Percentiles rank a stretch among this genome's conserved stretches.
phyloP scores from a whole-genome alignment of 495 filamentous ascomycete species.

The Talaromyces nanjingensis region DNA sequence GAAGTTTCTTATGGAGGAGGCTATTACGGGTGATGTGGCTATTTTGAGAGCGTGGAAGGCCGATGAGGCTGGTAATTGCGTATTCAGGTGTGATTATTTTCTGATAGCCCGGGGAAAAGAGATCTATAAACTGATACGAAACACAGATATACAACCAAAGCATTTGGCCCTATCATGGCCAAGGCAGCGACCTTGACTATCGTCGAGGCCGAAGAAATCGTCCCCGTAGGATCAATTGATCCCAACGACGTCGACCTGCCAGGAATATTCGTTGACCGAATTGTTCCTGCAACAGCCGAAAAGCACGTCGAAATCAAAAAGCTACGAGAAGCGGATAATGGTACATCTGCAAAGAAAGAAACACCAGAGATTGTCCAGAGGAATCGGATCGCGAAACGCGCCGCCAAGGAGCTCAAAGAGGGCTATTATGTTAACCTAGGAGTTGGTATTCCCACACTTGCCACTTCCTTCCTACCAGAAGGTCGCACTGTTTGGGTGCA shows the following conservation, averaged over 20 bases:
- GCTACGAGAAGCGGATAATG: slow-evolving; percentile 50
- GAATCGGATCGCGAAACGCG: slow-evolving; percentile 72
- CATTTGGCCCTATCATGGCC: slow-evolving; percentile 84
- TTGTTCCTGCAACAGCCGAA: slow-evolving; percentile 65
- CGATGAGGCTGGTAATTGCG: slow-evolving; percentile 81
- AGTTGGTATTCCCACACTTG: slow-evolving; percentile 88
- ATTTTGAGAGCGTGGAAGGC: slow-evolving; percentile 85
- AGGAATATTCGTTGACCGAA: slow-evolving; percentile 81
- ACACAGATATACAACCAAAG: slow-evolving; percentile 41
- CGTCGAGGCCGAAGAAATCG: slow-evolving; percentile 88
- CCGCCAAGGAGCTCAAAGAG: slow-evolving; percentile 89
- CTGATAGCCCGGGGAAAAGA: background rate
- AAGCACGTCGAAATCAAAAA: slow-evolving; percentile 84
- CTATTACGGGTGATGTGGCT: slow-evolving; percentile 78
- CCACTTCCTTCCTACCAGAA: slow-evolving; percentile 71
- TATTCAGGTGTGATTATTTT: slow-evolving; percentile 60
- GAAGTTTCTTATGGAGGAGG: slow-evolving; percentile 77
- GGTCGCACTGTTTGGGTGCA: slow-evolving; percentile 79
- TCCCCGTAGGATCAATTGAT: slow-evolving; percentile 71
- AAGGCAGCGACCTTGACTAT: slow-evolving; percentile 82
- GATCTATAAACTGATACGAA: background rate
- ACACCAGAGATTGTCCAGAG: slow-evolving; percentile 60
- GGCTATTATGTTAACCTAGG: slow-evolving; percentile 92
- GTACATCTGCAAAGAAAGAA: slow-evolving; percentile 41
- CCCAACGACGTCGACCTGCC: slow-evolving; percentile 78